Conservation (phyloP, 2,329 filamentous ascomycete genomes). For the Calonectria hongkongensis region DNA sequence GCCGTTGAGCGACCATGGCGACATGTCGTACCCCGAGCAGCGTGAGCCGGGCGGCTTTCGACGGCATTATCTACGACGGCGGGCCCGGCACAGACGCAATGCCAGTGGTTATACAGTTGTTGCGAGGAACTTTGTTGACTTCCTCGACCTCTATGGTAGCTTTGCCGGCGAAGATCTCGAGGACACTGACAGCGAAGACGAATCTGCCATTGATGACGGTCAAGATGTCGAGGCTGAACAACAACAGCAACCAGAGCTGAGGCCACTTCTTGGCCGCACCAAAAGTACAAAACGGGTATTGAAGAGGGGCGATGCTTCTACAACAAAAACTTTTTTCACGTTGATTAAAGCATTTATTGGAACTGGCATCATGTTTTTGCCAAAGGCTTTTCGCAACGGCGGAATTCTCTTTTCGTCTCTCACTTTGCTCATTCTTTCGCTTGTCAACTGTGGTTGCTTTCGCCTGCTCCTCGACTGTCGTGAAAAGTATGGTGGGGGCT, state of each 20-base stretch:
- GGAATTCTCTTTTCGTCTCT: constrained; percentile 85
- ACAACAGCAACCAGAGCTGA: constrained; percentile 67
- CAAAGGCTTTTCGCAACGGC: constrained; percentile 86
- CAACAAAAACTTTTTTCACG: constrained; percentile 85
- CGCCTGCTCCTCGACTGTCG: constrained; percentile 82
- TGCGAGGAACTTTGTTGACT: constrained; percentile 83
- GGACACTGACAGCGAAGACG: constrained; percentile 73
- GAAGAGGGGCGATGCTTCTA: constrained; percentile 77
- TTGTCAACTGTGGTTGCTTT: constrained; percentile 82
- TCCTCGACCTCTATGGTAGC: constrained; percentile 83
- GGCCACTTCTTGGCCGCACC: constrained; percentile 73
- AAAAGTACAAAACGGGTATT: constrained; percentile 68
- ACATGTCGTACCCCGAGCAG: constrained; percentile 62
- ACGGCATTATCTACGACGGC: constrained; percentile 62
- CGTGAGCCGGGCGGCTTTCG: constrained; percentile 69
- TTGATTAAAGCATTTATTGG: constrained; percentile 86
- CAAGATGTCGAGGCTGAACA: constrained; percentile 64
- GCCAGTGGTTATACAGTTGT: constrained; percentile 68
- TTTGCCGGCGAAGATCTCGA: constrained; percentile 84
- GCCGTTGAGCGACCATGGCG: constrained; percentile 55
- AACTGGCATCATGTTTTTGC: constrained; percentile 88
- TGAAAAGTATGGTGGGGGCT: constrained; percentile 78
- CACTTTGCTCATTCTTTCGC: constrained; percentile 78
- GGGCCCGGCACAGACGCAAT: constrained; percentile 62
- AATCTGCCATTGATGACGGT: constrained; percentile 69